Conservation (phyloP, 2,329 filamentous ascomycete genomes). For the Alternaria sp. region DNA sequence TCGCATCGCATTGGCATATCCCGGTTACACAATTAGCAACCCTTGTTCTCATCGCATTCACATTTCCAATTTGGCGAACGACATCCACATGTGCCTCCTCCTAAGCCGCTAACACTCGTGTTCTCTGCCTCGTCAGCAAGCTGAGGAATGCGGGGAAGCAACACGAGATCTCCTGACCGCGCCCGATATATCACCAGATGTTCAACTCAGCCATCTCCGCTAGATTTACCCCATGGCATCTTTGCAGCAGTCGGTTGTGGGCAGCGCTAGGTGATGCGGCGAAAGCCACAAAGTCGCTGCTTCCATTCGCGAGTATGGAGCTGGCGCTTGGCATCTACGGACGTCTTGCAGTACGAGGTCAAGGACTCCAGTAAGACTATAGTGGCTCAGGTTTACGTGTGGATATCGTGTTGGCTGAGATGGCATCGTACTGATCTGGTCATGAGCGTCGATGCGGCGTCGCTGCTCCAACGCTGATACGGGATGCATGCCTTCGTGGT, state of each 20-base stretch:
- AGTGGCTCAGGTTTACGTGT: not conserved
- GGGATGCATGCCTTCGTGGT: not conserved
- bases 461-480: not conserved
- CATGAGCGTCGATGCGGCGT: not conserved
- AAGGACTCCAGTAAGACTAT: not conserved
- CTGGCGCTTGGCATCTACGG: not conserved
- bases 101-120: not conserved
- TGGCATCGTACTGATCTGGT: accelerated
- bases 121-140: not conserved
- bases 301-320: not conserved
- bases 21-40: not conserved
- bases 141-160: slow-evolving; percentile 5
- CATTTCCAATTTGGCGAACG: not conserved
- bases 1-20: not conserved
- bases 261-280: not conserved
- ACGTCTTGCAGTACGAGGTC: not conserved
- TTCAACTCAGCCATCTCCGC: not conserved
- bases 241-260: accelerated
- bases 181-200: not conserved
- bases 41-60: not conserved
- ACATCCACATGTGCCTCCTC: not conserved
- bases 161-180: slow-evolving; percentile 8
- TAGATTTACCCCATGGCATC: accelerated
- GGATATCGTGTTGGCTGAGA: not conserved
- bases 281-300: not conserved